Conservation (phyloP, 352 stramenopile species). For the Phytophthora pisi region DNA sequence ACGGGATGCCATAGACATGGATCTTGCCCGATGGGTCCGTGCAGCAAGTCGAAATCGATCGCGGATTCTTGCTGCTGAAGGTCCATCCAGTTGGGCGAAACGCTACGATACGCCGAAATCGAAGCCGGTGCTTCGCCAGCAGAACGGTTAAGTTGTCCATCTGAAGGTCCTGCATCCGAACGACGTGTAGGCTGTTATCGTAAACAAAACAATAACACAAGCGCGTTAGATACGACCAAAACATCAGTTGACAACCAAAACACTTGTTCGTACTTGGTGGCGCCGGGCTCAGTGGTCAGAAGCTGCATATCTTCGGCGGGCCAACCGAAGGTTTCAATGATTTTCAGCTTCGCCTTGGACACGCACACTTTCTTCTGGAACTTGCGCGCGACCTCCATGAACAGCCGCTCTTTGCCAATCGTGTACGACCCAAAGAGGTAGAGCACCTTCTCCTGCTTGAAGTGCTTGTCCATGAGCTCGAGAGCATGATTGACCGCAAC, state of each 20-base stretch:
- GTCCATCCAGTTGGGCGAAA: slow-evolving; percentile 96
- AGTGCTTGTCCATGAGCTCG: slow-evolving; percentile 59
- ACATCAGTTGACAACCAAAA: neutral
- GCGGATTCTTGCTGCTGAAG: slow-evolving; percentile 57
- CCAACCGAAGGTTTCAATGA: slow-evolving; percentile 91
- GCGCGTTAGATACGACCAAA: slow-evolving; percentile 6
- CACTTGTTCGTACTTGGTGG: slow-evolving; percentile 67
- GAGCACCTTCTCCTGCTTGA: slow-evolving; percentile 73
- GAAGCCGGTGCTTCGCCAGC: slow-evolving; percentile 67
- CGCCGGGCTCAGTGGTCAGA: slow-evolving; percentile 83
- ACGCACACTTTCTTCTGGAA: slow-evolving; percentile 79
- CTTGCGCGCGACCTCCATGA: slow-evolving; percentile 91
- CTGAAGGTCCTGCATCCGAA: slow-evolving; percentile 93
- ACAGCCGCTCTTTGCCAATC: slow-evolving; percentile 97
- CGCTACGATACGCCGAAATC: slow-evolving; percentile 88
- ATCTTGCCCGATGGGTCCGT: slow-evolving; percentile 84
- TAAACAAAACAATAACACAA: slow-evolving; percentile 1
- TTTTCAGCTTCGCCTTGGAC: slow-evolving; percentile 77
- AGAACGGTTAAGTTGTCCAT: slow-evolving; percentile 88
- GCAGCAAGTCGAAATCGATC: slow-evolving; percentile 72
- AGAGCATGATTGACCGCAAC: slow-evolving; percentile 65
- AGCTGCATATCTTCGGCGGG: slow-evolving; percentile 75
- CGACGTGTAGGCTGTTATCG: slow-evolving; percentile 85
- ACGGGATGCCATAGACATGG: slow-evolving; percentile 94
- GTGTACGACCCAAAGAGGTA: slow-evolving; percentile 97